Base-by-base conservation (phyloP, 2,329 filamentous ascomycete genomes). In the Aspergillus neoniger region DNA sequence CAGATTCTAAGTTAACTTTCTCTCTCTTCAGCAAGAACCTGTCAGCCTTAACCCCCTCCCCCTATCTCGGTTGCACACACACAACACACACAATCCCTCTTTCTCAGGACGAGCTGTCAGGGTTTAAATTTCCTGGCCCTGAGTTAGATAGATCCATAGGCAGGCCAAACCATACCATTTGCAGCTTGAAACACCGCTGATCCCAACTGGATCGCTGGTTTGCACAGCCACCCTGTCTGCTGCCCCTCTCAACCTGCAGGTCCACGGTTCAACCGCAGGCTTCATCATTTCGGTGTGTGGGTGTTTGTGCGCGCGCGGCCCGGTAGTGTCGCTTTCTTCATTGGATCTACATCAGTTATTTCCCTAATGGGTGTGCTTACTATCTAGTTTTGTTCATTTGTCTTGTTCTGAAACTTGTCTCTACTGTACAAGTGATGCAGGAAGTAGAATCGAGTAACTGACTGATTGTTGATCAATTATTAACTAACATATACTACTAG, bases 141-240 rank as follows among this genome's bases (percentile, higher is more conserved):
- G 32, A 36, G 15, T 36, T 36, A 36, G 30, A 32, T 32, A 32
- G 30, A 36, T 36, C 25, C 25, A 25, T 25, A 8, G 25, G 7
- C 2, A 14, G 12, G 10, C 10, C 5, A 14, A 5, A 2, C 30
- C 32, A 36, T 12, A 5, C 39, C 9, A 44, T 23, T 44, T 14
- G 41, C 17, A 3, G 41, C 10, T 12, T 19, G 10, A 19, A 19
- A 43, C 39, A 44, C 21, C 41, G 41, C 41, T 23, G 61, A 58
- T 54, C 56, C 62, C 48, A 23, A 28, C 49, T 21, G 23, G n/a
- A 39, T 57, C 61, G 57, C 59, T 55, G 64, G 57, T 69, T 36
- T 36, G 68, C 70, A 72, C 70, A 72, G 70, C 70, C 70, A 70
- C 70, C 60, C 62, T 69, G 68, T 68, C 69, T 36, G 12, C 32